Evolutionary conservation across 176 grass and related monocot genomes (phyloP).

Genomic region (Panicum miliaceum): DNA sequence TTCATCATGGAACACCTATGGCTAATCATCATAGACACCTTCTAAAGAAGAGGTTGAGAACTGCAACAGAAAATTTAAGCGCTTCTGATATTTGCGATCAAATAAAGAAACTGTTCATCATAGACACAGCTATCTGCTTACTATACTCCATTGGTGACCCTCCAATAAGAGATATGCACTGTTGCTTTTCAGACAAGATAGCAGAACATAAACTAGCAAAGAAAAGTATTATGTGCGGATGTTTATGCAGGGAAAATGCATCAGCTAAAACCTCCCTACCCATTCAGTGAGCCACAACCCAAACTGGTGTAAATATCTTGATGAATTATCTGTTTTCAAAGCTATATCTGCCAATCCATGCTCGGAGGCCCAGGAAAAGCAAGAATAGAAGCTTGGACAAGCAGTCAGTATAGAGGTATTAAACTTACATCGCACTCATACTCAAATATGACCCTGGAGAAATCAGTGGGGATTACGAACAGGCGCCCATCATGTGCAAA

Average conservation of each 20-base stretch:
- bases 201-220: neutral
- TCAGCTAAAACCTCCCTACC: neutral
- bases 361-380: conserved; percentile 1
- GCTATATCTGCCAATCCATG: neutral
- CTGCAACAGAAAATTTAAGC: neutral
- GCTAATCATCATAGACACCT: neutral
- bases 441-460: conserved; percentile 91
- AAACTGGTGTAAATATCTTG: conserved; percentile 3
- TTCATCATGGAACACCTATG: neutral
- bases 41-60: neutral
- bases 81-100: neutral
- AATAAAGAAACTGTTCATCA: conserved; percentile 3
- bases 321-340: conserved; percentile 3
- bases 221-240: neutral
- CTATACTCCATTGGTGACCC: neutral
- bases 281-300: neutral
- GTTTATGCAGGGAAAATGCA: neutral
- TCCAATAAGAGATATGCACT: neutral
- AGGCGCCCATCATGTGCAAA: conserved; percentile 85
- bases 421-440: conserved; percentile 88
- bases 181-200: conserved; percentile 4
- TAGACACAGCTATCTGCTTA: neutral
- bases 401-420: neutral
- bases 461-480: conserved; percentile 85
- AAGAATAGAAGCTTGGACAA: neutral